These are phyloP conservation scores for Didymella pomorum DNA, from an alignment of 2,329 filamentous ascomycete genomes.

Conservation along the genomic window DNA sequence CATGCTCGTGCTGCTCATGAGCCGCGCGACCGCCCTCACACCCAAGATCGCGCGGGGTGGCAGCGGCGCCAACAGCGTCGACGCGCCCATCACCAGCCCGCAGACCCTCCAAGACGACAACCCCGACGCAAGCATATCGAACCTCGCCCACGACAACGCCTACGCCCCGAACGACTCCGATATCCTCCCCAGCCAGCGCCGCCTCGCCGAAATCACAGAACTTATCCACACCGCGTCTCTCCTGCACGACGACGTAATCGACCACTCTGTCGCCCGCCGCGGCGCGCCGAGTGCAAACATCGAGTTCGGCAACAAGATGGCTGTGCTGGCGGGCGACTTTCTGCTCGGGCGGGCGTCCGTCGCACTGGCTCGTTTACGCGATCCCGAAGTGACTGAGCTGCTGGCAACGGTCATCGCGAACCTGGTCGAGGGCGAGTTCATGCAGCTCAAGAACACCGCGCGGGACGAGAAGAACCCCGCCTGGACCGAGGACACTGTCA, in stretches of 20 bases:
- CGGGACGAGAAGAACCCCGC: conserved; percentile 82
- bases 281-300: conserved; percentile 88
- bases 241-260: conserved; percentile 97
- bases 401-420: conserved; percentile 97
- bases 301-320: conserved; percentile 99
- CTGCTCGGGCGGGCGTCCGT: conserved; percentile 92
- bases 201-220: conserved; percentile 95
- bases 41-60: conserved; percentile 59
- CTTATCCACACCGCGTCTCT: conserved; percentile 96
- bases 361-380: conserved; percentile 85
- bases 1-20: conserved; percentile 95
- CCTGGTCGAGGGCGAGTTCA: conserved; percentile 97
- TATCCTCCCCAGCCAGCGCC: conserved; percentile 90
- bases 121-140: conserved; percentile 56
- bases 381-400: conserved; percentile 93
- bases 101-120: conserved; percentile 81
- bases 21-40: conserved; percentile 85
- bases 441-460: conserved; percentile 98
- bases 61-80: conserved; percentile 50
- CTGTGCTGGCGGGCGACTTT: conserved; percentile 96
- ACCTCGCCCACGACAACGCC: conserved; percentile 58
- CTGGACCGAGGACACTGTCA: conserved; percentile 87
- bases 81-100: conserved; percentile 67
- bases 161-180: conserved; percentile 62
- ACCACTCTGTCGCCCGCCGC: conserved; percentile 85